A percentile compares a stretch with the other conserved stretches of the same genome.
Conservation (phyloP, 495 filamentous ascomycete genomes). For the Daldinia vernicosa region DNA sequence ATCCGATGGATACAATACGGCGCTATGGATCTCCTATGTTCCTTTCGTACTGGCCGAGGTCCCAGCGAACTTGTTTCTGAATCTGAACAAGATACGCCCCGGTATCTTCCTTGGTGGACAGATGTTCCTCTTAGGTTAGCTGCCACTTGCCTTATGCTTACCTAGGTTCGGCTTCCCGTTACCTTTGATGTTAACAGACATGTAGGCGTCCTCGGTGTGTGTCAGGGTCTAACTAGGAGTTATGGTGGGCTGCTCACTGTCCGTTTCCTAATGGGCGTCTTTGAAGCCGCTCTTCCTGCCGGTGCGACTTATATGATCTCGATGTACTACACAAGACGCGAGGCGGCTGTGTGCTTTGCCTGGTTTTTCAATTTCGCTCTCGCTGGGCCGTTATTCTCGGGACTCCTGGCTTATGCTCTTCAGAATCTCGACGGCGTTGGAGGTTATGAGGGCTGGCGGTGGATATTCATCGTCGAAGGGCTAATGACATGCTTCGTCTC, state of each 20-base stretch:
- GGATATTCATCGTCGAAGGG: conserved; percentile 77
- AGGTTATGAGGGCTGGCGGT: conserved; percentile 71
- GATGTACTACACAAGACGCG: conserved; percentile 43
- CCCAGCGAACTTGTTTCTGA: conserved; percentile 38
- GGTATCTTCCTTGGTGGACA: conserved; percentile 36
- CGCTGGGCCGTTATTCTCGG: conserved; percentile 47
- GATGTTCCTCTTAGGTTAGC: conserved; percentile 32
- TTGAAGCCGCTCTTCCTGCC: conserved; percentile 39
- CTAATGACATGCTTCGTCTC: conserved; percentile 71
- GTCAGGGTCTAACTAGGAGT: conserved; percentile 33
- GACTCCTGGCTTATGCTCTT: conserved; percentile 72
- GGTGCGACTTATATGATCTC: conserved; percentile 44
- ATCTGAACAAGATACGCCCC: conserved; percentile 33
- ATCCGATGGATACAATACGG: conserved; percentile 35
- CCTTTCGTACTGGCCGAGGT: conserved; percentile 38
- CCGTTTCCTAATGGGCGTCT: conserved; percentile 38
- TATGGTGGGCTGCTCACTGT: conserved; percentile 37
- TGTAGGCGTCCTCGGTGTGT: conserved; percentile 35
- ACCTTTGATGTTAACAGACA: conserved; percentile 7
- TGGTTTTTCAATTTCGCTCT: conserved; percentile 46
- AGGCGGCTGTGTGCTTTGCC: conserved; percentile 39
- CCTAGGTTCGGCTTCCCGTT: not conserved
- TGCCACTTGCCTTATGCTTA: not conserved
- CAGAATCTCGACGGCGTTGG: conserved; percentile 68
- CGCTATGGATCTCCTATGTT: conserved; percentile 38